phyloP scores from a whole-genome alignment of 2,329 filamentous ascomycete genomes.

The Talaromyces marneffei region DNA sequence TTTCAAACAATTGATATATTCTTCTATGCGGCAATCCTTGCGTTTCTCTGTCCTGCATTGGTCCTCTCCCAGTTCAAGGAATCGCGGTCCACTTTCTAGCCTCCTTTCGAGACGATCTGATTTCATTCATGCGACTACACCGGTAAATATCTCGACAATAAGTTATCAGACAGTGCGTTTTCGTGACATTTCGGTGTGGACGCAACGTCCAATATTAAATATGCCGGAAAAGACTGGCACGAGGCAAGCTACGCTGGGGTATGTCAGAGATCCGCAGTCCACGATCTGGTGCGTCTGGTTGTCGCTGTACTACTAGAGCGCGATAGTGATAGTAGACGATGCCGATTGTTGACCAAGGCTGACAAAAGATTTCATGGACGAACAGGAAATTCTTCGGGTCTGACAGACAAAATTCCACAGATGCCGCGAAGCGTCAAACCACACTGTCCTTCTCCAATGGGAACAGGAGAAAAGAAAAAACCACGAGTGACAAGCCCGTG shows the following conservation, averaged over 20 bases:
- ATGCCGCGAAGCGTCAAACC: conserved; percentile 63
- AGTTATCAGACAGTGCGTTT: not conserved
- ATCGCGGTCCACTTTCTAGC: not conserved
- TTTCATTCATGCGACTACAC: not conserved
- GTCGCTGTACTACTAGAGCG: conserved; percentile 11
- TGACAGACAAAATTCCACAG: conserved; percentile 50
- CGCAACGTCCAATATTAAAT: not conserved
- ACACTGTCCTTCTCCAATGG: conserved; percentile 64
- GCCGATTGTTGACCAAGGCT: not conserved
- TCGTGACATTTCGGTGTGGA: not conserved
- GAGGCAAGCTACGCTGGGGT: conserved; percentile 83
- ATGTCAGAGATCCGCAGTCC: conserved; percentile 68
- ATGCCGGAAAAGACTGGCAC: conserved; percentile 25
- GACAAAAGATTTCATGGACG: not conserved
- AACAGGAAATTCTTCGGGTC: conserved; percentile 78
- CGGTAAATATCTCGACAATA: not conserved
- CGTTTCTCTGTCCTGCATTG: conserved; percentile 6
- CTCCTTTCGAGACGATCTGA: not conserved
- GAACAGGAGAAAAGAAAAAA: conserved; percentile 44
- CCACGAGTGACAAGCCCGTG: conserved; percentile 21
- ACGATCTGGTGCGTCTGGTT: conserved; percentile 60
- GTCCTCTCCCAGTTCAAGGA: not conserved
- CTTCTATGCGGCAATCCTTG: conserved; percentile 11
- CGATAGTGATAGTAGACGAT: not conserved
- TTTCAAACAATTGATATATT: not conserved